Evolutionary conservation across 1,284 basidiomycete genomes (phyloP), one percentile per base, ranked within the genome.

Genomic region (Clitocybe nebularis): DNA sequence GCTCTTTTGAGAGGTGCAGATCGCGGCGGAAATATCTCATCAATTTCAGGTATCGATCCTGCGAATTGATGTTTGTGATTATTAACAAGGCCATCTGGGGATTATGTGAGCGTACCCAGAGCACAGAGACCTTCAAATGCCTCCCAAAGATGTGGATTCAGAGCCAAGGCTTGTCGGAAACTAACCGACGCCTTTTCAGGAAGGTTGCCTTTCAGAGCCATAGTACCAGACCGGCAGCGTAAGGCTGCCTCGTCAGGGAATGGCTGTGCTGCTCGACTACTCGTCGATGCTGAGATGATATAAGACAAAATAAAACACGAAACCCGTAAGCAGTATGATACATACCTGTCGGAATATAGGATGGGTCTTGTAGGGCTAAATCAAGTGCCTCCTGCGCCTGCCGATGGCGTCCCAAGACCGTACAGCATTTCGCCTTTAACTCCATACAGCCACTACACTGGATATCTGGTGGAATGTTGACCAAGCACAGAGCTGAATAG

Each of bases 91-190:
- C 43, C 29, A 40, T 28, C 39, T 26, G 16, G 38, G 13, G 41
- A n/a, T 43, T 25, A 20, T 40, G 22, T 39, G 48, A 44, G 71
- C 75, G 51, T 52, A 90, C 93, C 93, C 28, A 91, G 67, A 39
- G 79, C 68, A 60, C 93, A 96, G 20, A 97, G 64, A 0, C 89
- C 92, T 51, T 91, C 88, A 58, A 94, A 91, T 0, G 93, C 93
- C 62, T 97, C 93, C 93, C 93, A 96, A 36, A 93, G 66, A 65
- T 90, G 80, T 16, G 89, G 88, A 60, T 93, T 84, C 36, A 85
- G 63, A 10, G 67, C 61, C 43, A 96, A 71, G 9, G 91, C 89
- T 45, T 81, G 75, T 25, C 74, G 72, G 60, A 89, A 94, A 57
- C 82, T 84, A 40, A 68, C 61, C 20, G 75, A 71, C 10, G 93